These are phyloP conservation scores for Psilocybe sp. DNA, from an alignment of 768 basidiomycete species.

Conservation along the genomic window DNA sequence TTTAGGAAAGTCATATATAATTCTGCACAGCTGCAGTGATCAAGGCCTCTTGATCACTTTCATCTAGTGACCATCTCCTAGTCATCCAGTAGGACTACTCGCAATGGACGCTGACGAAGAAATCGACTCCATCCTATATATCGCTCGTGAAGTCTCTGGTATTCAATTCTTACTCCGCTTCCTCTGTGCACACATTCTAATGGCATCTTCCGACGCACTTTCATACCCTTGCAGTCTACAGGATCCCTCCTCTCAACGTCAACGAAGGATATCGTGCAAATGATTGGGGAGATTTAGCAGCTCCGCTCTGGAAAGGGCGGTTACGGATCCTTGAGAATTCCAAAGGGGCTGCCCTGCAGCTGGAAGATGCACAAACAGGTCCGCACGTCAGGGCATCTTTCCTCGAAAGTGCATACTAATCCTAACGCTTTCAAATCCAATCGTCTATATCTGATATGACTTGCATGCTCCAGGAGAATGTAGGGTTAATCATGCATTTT, in stretches of 20 bases:
- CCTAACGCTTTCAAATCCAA: neutral
- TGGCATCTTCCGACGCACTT: too few relatives aligned
- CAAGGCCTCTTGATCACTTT: neutral
- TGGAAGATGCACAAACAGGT: constrained; percentile 85
- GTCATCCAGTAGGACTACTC: neutral
- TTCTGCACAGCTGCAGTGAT: neutral
- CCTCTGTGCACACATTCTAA: neutral
- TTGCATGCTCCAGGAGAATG: constrained; percentile 49
- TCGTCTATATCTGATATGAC: neutral
- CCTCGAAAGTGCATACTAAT: constrained; percentile 3
- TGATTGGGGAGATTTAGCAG: constrained; percentile 85
- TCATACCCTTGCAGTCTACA: constrained; percentile 63
- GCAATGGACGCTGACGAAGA: constrained; percentile 64
- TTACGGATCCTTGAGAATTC: constrained; percentile 82
- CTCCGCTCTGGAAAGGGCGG: constrained; percentile 90
- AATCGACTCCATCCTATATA: constrained; percentile 86
- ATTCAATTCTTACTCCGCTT: constrained; percentile 14
- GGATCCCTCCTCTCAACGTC: constrained; percentile 81
- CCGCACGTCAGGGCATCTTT: constrained; percentile 18
- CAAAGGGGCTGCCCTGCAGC: constrained; percentile 60
- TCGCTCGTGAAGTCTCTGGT: constrained; percentile 92
- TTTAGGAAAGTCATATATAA: too few relatives aligned
- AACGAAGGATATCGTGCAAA: constrained; percentile 91
- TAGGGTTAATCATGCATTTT: constrained; percentile 31
- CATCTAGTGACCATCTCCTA: neutral